Percentiles rank a stretch among this genome's conserved stretches.
Evolutionary conservation across 1,284 basidiomycete genomes (phyloP).

Genomic region (Agaricales sp.): DNA sequence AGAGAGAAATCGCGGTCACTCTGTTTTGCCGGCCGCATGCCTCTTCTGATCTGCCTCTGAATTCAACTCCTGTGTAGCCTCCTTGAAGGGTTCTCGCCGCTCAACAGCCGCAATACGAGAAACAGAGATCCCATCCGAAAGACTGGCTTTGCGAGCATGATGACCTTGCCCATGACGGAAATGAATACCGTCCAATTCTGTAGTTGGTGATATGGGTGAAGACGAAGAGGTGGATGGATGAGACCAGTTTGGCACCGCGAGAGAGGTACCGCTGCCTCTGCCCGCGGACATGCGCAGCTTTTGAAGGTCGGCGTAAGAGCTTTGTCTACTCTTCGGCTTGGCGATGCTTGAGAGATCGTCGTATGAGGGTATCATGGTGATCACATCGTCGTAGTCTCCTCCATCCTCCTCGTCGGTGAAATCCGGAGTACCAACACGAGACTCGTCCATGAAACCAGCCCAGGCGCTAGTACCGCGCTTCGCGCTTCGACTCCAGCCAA

Average conservation of each 20-base stretch:
- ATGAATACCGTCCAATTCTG: conserved; percentile 30
- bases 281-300: conserved; percentile 38
- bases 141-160: conserved; percentile 46
- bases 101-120: conserved; percentile 50
- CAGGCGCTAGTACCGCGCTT: conserved; percentile 68
- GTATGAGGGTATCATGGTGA: conserved; percentile 45
- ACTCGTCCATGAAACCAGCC: conserved; percentile 55
- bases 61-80: conserved; percentile 58
- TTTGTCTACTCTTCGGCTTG: conserved; percentile 55
- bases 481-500: conserved; percentile 81
- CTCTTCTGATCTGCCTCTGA: conserved; percentile 39
- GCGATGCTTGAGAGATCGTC: conserved; percentile 29
- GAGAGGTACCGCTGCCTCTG: conserved; percentile 5
- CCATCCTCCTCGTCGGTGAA: conserved; percentile 68
- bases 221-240: conserved; percentile 6
- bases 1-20: no score
- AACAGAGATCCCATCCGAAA: conserved; percentile 55
- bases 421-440: conserved; percentile 57
- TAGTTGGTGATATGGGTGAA: conserved; percentile 14
- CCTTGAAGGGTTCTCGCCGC: conserved; percentile 35
- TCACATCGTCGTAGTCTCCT: conserved; percentile 74
- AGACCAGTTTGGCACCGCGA: not conserved
- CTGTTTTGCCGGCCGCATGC: conserved; percentile 9
- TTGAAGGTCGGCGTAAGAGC: conserved; percentile 73
- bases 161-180: conserved; percentile 28